Evolutionary conservation across 1,284 basidiomycete species (phyloP).

Genomic region (Schizopora paradoxa): DNA sequence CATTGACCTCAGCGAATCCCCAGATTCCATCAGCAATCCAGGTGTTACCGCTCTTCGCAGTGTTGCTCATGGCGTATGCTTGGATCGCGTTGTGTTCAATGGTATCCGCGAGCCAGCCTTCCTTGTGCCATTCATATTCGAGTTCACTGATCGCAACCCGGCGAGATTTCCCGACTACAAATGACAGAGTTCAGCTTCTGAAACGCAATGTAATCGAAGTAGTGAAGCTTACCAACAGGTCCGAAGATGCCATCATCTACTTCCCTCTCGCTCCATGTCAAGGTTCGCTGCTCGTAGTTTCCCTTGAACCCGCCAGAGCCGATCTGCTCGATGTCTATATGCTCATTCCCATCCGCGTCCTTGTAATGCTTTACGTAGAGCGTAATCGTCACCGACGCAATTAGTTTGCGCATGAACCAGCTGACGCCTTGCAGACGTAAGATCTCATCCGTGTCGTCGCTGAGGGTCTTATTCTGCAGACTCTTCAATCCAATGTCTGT

Average conservation of each 20-base stretch:
- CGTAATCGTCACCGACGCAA: conserved; percentile 46
- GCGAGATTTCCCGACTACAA: conserved; percentile 27
- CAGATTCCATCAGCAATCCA: conserved; percentile 65
- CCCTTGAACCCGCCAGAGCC: conserved; percentile 54
- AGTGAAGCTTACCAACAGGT: conserved; percentile 40
- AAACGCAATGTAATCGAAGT: neutral
- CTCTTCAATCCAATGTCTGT: too few species aligned
- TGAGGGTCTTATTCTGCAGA: conserved; percentile 45
- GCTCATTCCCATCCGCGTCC: conserved; percentile 47
- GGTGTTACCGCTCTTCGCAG: conserved; percentile 42
- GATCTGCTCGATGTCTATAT: conserved; percentile 58
- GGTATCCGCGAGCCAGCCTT: conserved; percentile 51
- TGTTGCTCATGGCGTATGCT: conserved; percentile 46
- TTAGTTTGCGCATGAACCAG: conserved; percentile 56
- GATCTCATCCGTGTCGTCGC: conserved; percentile 50
- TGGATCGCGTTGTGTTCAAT: conserved; percentile 45
- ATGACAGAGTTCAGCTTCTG: neutral
- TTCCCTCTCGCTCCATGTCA: conserved; percentile 46
- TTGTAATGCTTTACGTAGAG: conserved; percentile 56
- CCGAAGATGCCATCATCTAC: conserved; percentile 54
- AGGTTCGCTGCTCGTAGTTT: conserved; percentile 45
- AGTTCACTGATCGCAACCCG: conserved; percentile 43
- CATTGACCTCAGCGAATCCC: conserved; percentile 60
- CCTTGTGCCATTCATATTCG: conserved; percentile 45
- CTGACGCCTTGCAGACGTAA: conserved; percentile 56